These are phyloP conservation scores for Colletotrichum ledebouriae DNA, from an alignment of 2,329 filamentous ascomycete species.

Conservation along the genomic window DNA sequence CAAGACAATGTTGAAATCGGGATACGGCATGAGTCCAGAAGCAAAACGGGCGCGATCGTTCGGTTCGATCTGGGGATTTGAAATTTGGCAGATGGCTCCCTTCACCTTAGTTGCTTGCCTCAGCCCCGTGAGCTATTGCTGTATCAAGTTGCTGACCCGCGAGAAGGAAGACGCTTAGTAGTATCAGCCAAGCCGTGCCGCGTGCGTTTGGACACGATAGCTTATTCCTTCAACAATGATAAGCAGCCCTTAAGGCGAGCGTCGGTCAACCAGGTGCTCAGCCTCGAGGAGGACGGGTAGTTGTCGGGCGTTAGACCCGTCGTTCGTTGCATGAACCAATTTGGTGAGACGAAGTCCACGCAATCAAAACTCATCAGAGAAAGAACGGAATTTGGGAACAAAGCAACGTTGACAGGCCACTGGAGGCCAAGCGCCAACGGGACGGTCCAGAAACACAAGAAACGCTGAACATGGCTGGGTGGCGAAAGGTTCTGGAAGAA, in stretches of 20 bases:
- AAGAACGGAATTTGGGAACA: constrained; percentile 2
- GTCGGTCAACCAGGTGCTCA: constrained; percentile 30
- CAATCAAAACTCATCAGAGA: not conserved
- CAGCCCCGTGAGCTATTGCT: constrained; percentile 19
- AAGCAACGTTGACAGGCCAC: constrained; percentile 3
- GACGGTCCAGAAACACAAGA: constrained; percentile 10
- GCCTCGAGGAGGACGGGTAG: constrained; percentile 18
- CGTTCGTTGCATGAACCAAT: constrained; percentile 12
- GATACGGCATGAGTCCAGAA: no score
- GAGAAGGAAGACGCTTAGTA: constrained; percentile 17
- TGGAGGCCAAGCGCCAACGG: constrained; percentile 12
- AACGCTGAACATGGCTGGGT: not conserved
- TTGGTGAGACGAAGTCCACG: constrained; percentile 6
- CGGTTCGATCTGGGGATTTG: not conserved
- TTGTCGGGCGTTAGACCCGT: constrained; percentile 5
- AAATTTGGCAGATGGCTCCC: not conserved
- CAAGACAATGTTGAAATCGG: no score
- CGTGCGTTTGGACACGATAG: constrained; percentile 1
- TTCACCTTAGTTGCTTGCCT: constrained; percentile 6
- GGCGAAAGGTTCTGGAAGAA: no score
- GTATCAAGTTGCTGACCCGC: constrained; percentile 21
- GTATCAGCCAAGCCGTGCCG: constrained; percentile 35
- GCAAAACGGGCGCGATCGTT: not conserved
- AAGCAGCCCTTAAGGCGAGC: constrained; percentile 5
- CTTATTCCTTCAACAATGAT: constrained; percentile 8